These are phyloP conservation scores for Talaromyces sp. DNA, from an alignment of 2,329 filamentous ascomycete genomes.

Conservation along the genomic window DNA sequence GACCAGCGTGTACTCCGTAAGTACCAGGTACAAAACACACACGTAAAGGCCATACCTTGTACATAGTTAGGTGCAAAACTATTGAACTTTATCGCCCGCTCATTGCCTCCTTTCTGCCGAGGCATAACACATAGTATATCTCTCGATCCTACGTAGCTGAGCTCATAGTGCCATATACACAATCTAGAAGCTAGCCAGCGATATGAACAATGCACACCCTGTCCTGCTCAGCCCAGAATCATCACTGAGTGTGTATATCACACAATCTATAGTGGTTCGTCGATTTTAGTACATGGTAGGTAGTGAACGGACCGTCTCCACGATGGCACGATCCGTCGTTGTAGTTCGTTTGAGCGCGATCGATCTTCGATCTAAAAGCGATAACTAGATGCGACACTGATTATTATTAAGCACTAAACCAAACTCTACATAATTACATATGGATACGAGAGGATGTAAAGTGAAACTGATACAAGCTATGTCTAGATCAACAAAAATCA, in stretches of 20 bases:
- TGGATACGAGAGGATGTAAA: neutral
- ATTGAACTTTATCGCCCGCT: neutral
- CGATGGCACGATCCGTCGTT: neutral
- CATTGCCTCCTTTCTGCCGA: neutral
- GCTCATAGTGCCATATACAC: neutral
- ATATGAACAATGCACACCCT: neutral
- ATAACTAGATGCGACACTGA: neutral
- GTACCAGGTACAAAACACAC: neutral
- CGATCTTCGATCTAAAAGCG: neutral
- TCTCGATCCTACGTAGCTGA: no score
- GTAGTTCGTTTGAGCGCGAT: neutral
- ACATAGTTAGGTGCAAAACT: neutral
- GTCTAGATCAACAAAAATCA: neutral
- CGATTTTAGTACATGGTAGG: neutral
- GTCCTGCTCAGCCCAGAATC: neutral
- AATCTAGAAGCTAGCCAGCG: no score
- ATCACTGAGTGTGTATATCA: neutral
- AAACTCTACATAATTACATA: neutral
- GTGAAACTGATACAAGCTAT: neutral
- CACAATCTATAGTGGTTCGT: neutral
- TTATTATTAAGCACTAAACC: neutral
- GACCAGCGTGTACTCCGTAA: neutral
- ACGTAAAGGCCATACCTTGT: neutral
- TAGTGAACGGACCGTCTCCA: neutral
- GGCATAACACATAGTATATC: neutral